Evolutionary conservation across 495 filamentous ascomycete genomes (phyloP).

Genomic region (Annulohypoxylon moriforme): DNA sequence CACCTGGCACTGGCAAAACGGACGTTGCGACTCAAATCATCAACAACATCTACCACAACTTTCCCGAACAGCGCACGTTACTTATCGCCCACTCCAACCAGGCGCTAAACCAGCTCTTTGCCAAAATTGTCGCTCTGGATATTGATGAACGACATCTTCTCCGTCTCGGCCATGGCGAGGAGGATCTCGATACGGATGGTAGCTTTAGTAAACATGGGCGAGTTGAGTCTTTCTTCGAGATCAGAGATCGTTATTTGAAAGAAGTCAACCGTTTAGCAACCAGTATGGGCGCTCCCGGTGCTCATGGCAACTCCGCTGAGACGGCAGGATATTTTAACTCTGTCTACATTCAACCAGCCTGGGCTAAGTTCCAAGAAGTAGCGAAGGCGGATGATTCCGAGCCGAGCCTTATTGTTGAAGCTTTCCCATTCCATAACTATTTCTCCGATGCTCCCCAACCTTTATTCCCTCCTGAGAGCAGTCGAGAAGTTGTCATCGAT

Average conservation of each 20-base stretch:
- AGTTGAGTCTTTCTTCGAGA: conserved; percentile 95
- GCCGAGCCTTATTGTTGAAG: conserved; percentile 70
- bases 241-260: conserved; percentile 77
- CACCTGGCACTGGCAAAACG: conserved; percentile 97
- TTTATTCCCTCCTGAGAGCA: conserved; percentile 73
- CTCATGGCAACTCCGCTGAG: conserved; percentile 94
- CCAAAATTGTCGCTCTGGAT: conserved; percentile 93
- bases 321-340: conserved; percentile 96
- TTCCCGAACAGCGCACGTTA: conserved; percentile 89
- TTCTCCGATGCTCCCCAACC: conserved; percentile 90
- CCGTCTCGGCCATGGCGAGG: conserved; percentile 92
- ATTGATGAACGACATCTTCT: conserved; percentile 96
- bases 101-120: conserved; percentile 97
- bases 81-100: conserved; percentile 98
- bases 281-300: conserved; percentile 85
- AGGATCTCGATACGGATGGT: conserved; percentile 85
- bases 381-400: conserved; percentile 62
- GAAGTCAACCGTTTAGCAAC: conserved; percentile 90
- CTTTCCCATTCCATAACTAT: conserved; percentile 90
- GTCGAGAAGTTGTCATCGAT: conserved; percentile 77
- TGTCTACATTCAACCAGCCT: conserved; percentile 89
- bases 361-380: conserved; percentile 83
- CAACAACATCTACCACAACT: conserved; percentile 98
- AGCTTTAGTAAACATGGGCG: conserved; percentile 95
- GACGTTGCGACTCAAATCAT: conserved; percentile 99